A percentile compares a stretch with the other conserved stretches of the same genome.
Conservation (phyloP, 2,329 filamentous ascomycete species). For the Talaromyces sp. region DNA sequence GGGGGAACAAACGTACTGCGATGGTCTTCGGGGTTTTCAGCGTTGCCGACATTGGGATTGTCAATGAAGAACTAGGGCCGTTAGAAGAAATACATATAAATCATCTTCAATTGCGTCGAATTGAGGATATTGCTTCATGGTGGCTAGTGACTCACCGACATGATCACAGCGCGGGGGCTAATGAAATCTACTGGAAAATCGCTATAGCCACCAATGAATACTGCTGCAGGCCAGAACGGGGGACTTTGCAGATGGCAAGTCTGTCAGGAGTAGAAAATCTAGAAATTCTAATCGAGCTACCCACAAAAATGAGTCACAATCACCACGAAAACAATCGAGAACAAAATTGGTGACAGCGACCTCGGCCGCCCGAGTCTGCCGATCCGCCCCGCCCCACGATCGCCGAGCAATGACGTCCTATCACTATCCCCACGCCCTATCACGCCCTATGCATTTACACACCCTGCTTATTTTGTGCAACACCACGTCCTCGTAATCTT, state of each 20-base stretch:
- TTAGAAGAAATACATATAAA: conserved; percentile 1
- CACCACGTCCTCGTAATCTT: too few species aligned
- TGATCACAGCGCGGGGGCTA: not conserved
- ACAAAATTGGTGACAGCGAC: not conserved
- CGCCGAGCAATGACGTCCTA: not conserved
- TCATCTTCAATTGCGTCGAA: not conserved
- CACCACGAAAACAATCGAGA: not conserved
- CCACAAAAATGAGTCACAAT: not conserved
- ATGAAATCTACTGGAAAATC: not conserved
- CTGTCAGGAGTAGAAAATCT: not conserved
- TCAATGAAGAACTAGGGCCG: conserved; percentile 63
- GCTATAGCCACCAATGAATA: not conserved
- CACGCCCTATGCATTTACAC: too few species aligned
- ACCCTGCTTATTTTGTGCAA: too few species aligned
- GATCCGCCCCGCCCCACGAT: not conserved
- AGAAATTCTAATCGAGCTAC: not conserved
- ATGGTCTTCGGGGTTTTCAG: conserved; percentile 71
- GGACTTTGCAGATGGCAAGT: not conserved
- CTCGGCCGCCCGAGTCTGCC: not conserved
- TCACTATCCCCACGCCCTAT: not conserved
- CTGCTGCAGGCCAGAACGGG: not conserved
- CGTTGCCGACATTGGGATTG: conserved; percentile 74
- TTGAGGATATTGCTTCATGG: too few species aligned
- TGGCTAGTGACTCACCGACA: not conserved
- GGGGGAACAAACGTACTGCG: conserved; percentile 55